Evolutionary conservation across 1,284 basidiomycete species (phyloP), one percentile per base, ranked within the genome.

Genomic region (Tilletia indica): DNA sequence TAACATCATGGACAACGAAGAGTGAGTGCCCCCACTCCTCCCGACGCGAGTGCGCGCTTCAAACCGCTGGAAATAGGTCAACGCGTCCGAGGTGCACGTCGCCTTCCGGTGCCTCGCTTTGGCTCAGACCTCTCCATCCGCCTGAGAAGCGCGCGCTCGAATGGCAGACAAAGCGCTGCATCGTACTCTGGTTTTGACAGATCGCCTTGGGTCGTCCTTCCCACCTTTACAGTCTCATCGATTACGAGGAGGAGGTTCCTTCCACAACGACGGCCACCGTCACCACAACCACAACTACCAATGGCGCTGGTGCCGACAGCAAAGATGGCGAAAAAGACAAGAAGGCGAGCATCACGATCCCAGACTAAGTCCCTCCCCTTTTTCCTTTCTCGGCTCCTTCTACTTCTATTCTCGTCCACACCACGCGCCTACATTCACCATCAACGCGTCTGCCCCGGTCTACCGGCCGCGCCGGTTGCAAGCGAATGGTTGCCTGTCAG

Each of bases 211-310:
- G 45, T 39, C 36, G 36, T 54, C 25, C 16, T 67, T 36, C 49
- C 3, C 48, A 34, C 34, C 56, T 31, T 34, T 25, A 34, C 72
- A 83, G 82, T 76, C 81, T 84, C n/a, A 83, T 84, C 75, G 82
- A 84, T 70, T 84, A 84, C 82, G 82, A 84, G 76, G 82, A 84
- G 82, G 82, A 84, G 73, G 77, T 82, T 68, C 74, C 80, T 54
- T 76, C 81, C 70, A 74, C 79, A 49, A 76, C 79, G 21, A 74
- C 80, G 21, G 34, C 69, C 39, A 42, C 79, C 51, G 77, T 80
- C 69, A 74, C 79, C 49, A 76, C 78, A 25, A 75, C 80, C 31
- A 38, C 69, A 45, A 73, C 80, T 12, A 71, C 73, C 70, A 78
- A 77, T 67, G 77, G 78, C 63, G 68, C 72, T 64, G 78, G 76